These are phyloP conservation scores for Isabelozyma rhagii DNA, from an alignment of 805 yeast genomes.

Conservation along the genomic window DNA sequence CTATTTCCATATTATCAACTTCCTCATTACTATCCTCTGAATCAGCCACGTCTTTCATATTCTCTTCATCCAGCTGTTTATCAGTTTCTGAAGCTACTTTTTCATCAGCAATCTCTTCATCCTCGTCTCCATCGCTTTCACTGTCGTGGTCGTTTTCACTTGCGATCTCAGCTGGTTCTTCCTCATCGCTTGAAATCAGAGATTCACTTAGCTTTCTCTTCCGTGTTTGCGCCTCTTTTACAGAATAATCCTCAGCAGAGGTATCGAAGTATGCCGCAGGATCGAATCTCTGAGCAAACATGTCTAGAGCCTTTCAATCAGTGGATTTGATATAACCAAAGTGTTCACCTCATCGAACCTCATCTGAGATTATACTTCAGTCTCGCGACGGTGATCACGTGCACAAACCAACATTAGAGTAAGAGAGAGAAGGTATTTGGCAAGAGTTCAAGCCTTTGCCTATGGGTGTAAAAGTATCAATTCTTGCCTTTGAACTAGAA, in stretches of 20 bases:
- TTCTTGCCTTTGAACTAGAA: too few relatives aligned
- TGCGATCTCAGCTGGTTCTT: not conserved
- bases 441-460: too few relatives aligned
- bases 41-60: not conserved
- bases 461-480: too few relatives aligned
- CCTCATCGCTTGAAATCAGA: conserved; percentile 1
- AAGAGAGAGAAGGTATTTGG: too few relatives aligned
- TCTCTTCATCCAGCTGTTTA: conserved; percentile 8
- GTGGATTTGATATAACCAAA: too few relatives aligned
- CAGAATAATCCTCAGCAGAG: conserved; percentile 7
- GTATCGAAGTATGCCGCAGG: conserved; percentile 27
- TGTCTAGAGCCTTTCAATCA: conserved; percentile 9
- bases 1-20: conserved; percentile 4
- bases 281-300: conserved; percentile 69
- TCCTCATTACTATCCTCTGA: conserved; percentile 9
- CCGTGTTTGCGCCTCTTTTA: conserved; percentile 2
- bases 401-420: too few relatives aligned
- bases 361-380: too few relatives aligned
- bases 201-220: conserved; percentile 17
- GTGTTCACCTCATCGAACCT: too few relatives aligned
- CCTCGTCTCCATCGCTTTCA: too few relatives aligned
- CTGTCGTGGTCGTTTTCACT: too few relatives aligned
- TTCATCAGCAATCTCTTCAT: not conserved
- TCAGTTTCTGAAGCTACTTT: not conserved
- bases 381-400: too few relatives aligned